Base-by-base conservation (phyloP, 2,329 filamentous ascomycete species). In the Hymenotorrendiella dingleyae region DNA sequence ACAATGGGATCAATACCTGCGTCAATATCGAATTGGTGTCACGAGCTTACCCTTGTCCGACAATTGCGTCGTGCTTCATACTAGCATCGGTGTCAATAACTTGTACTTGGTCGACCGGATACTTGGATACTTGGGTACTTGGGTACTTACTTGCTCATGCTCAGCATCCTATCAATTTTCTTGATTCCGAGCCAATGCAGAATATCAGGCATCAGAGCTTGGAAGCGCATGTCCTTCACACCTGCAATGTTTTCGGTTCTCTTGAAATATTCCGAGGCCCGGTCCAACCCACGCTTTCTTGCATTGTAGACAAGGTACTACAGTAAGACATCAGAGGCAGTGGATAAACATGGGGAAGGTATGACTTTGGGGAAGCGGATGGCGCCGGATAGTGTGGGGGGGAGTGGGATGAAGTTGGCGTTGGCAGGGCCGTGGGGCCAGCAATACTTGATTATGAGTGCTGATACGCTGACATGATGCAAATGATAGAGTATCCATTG, bases 221-320 rank as follows among this genome's bases (percentile, higher is more conserved):
- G 93, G 74, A 97, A 97, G 28, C 93, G 82, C 91, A 97, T 97
- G 56, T 81, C 84, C 65, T 95, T 94, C 53, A 97, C 91, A 48
- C 93, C 93, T 7, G 93, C 93, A 62, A 98, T 94, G 63, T 96
- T 95, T 67, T 96, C 91, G n/a, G 91, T 97, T 44, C 93, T 77
- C 67, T 91, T 84, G 71, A 97, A 97, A 68, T 97, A 97, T 64
- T 94, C 88, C 56, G 84, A 91, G 17, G 89, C 89, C 46, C 78
- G 78, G 65, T 90, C 85, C 50, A 80, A 76, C 52, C 84, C 84
- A 56, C 85, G 80, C 68, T 91, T 93, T 52, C 83, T 74, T 38
- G 85, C 85, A 62, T 91, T 93, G 71, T 91, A 84, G 35, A 82
- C 78, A 48, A 82, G 53, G 42, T 62, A 62, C 60, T 62, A 50